Conservation (phyloP, 1,139 yeast genomes). For the Geotrichum aggregatum region DNA sequence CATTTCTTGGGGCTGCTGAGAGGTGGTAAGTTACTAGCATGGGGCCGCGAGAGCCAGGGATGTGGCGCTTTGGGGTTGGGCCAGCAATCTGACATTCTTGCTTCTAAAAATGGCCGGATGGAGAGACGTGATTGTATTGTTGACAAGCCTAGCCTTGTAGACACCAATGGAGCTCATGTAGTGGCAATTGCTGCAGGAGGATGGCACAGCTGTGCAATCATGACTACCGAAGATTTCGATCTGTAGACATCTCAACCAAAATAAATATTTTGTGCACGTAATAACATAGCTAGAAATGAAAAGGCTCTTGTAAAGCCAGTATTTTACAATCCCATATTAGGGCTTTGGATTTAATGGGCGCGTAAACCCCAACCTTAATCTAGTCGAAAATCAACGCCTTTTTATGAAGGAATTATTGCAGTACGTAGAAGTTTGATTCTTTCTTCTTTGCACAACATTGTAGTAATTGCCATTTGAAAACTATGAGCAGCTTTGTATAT, state of each 20-base stretch:
- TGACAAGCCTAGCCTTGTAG: constrained; percentile 44
- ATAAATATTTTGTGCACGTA: too few species aligned
- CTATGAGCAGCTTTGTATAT: neutral
- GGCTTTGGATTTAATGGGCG: too few species aligned
- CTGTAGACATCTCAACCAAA: too few species aligned
- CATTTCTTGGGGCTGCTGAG: constrained; percentile 61
- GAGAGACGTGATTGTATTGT: constrained; percentile 44
- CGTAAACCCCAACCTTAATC: too few species aligned
- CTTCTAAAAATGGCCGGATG: constrained; percentile 35
- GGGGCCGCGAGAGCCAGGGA: constrained; percentile 62
- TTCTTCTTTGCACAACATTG: too few species aligned
- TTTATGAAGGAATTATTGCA: too few species aligned
- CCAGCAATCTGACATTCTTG: constrained; percentile 35
- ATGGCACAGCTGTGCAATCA: constrained; percentile 70
- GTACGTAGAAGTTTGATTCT: too few species aligned
- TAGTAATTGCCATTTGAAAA: too few species aligned
- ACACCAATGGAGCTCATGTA: constrained; percentile 41
- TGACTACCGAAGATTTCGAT: constrained; percentile 34
- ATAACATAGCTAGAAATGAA: too few species aligned
- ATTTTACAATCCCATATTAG: too few species aligned
- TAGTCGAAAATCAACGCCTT: too few species aligned
- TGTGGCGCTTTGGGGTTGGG: constrained; percentile 78
- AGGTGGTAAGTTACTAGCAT: constrained; percentile 57
- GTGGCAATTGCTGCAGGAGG: constrained; percentile 66
- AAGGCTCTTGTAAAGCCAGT: too few species aligned